Conservation (phyloP, 768 basidiomycete genomes). For the Sutorius australiensis region DNA sequence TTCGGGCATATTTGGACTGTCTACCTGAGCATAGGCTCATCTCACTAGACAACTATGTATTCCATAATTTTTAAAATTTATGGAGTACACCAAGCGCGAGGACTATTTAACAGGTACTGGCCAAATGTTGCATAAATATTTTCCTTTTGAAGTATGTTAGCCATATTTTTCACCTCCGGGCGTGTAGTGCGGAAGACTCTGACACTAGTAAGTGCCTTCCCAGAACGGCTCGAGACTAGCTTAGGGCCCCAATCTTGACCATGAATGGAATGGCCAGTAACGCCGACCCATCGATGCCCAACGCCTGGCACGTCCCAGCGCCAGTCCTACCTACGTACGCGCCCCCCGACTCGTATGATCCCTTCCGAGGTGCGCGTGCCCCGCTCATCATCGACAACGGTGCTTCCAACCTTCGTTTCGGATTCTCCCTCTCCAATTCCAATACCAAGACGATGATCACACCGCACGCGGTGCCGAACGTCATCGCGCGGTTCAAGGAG, state of each 20-base stretch:
- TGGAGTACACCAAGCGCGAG: too few species aligned
- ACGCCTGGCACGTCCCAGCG: constrained; percentile 18
- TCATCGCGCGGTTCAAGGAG: constrained; percentile 86
- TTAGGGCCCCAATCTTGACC: neutral
- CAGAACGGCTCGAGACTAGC: too few species aligned
- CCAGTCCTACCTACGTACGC: constrained; percentile 34
- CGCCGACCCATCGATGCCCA: constrained; percentile 7
- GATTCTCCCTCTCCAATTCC: constrained; percentile 59
- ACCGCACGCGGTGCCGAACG: constrained; percentile 65
- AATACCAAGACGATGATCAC: constrained; percentile 11
- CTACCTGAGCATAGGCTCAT: too few species aligned
- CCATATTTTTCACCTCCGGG: too few species aligned
- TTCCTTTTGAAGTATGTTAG: too few species aligned
- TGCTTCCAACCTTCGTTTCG: constrained; percentile 76
- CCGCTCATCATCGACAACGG: constrained; percentile 91
- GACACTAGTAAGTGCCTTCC: too few species aligned
- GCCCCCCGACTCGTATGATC: constrained; percentile 45
- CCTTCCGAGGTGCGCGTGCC: constrained; percentile 45
- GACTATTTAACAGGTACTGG: too few species aligned
- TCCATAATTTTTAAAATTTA: too few species aligned
- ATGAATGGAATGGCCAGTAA: constrained; percentile 19
- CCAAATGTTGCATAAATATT: too few species aligned
- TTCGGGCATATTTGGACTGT: too few species aligned
- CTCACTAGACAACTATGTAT: too few species aligned
- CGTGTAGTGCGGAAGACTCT: too few species aligned